phyloP scores from a whole-genome alignment of 2,329 filamentous ascomycete genomes.

The Rhinocladiella similis region DNA sequence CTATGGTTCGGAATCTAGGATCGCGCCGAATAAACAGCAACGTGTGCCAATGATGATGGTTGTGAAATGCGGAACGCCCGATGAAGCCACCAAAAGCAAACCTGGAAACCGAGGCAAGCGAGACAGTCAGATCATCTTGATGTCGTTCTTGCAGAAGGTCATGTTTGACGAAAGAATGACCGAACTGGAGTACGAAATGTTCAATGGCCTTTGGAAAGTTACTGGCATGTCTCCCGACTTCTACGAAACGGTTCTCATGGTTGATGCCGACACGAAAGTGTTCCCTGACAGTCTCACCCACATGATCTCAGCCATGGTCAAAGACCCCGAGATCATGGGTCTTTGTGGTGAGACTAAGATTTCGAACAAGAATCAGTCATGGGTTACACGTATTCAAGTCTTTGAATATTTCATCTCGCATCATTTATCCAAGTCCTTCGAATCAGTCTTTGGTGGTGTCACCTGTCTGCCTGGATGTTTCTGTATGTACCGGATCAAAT shows the following conservation, averaged over 20 bases:
- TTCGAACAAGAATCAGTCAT: constrained; percentile 91
- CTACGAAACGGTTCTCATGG: constrained; percentile 98
- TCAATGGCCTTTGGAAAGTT: constrained; percentile 98
- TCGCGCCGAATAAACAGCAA: constrained; percentile 86
- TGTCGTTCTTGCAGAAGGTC: constrained; percentile 99
- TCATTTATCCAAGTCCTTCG: constrained; percentile 94
- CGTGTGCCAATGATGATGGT: constrained; percentile 96
- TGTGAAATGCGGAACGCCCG: constrained; percentile 92
- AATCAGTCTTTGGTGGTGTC: constrained; percentile 97
- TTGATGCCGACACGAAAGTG: constrained; percentile 98
- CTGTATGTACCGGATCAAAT: constrained; percentile 99
- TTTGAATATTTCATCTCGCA: constrained; percentile 98
- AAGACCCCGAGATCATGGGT: constrained; percentile 98
- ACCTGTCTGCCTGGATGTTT: constrained; percentile 98
- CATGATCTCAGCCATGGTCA: constrained; percentile 99
- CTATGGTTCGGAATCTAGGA: constrained; percentile 77
- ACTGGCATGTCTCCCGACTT: constrained; percentile 98
- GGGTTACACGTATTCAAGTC: constrained; percentile 97
- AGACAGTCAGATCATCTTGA: constrained; percentile 97
- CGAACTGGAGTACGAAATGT: constrained; percentile 98
- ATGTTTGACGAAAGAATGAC: constrained; percentile 99
- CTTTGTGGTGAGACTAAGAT: constrained; percentile 99
- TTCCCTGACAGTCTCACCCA: constrained; percentile 98
- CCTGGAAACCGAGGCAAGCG: constrained; percentile 97
- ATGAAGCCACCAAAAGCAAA: constrained; percentile 77